Conservation (phyloP, 108 stramenopile species). For the Cylindrotheca fusiformis region DNA sequence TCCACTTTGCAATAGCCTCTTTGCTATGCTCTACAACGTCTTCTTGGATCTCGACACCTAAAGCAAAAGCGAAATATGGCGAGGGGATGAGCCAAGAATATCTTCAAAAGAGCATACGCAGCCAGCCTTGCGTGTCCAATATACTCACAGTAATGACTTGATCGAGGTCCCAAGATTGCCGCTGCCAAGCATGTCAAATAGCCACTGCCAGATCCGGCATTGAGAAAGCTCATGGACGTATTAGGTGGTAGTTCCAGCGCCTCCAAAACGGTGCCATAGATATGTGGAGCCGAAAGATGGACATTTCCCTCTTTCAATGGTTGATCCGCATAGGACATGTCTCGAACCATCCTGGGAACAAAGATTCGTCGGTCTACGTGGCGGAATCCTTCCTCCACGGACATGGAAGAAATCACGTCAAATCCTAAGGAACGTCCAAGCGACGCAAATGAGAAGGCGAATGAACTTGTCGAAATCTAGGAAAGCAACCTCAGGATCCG, state of each 20-base stretch:
- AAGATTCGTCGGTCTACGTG: constrained; percentile 80
- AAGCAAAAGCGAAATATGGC: neutral
- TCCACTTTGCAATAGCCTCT: constrained; percentile 62
- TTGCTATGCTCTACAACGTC: constrained; percentile 78
- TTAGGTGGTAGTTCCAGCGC: constrained; percentile 76
- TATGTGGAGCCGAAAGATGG: constrained; percentile 93
- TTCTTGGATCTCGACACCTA: constrained; percentile 74
- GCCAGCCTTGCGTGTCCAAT: neutral
- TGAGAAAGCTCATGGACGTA: constrained; percentile 58
- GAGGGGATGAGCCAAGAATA: neutral
- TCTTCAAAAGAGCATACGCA: neutral
- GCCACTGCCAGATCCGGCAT: constrained; percentile 86
- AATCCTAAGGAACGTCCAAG: too few relatives aligned
- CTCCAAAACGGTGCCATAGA: constrained; percentile 83
- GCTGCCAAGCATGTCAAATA: constrained; percentile 84
- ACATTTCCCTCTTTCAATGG: constrained; percentile 78
- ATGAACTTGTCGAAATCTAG: neutral
- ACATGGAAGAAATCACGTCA: constrained; percentile 65
- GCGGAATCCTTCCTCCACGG: constrained; percentile 73
- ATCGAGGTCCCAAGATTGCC: constrained; percentile 68
- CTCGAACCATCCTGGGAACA: too few relatives aligned
- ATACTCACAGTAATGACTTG: constrained; percentile 59
- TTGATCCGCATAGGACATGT: constrained; percentile 78
- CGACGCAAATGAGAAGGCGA: too few relatives aligned
- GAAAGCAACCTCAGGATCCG: neutral